A percentile compares a stretch with the other conserved stretches of the same genome.
These are phyloP conservation scores for Trichocladium uniseriatum DNA, from an alignment of 495 filamentous ascomycete species.

Conservation along the genomic window DNA sequence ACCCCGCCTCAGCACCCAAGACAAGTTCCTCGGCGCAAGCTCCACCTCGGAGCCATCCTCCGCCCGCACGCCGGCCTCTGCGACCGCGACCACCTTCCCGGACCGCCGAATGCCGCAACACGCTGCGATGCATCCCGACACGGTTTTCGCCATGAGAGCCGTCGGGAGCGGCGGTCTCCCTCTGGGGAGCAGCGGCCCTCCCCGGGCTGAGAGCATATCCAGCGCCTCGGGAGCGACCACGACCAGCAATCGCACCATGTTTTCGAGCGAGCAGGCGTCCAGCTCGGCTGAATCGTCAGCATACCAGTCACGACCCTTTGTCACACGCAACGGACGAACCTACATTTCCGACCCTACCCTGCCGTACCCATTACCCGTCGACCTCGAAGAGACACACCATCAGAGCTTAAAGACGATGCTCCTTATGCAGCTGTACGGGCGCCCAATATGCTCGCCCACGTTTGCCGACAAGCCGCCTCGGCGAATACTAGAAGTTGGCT, in stretches of 20 bases:
- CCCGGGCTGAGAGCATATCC: constrained; percentile 34
- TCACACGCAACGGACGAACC: constrained; percentile 64
- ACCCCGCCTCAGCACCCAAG: constrained; percentile 28
- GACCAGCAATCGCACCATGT: constrained; percentile 28
- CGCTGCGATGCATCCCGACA: constrained; percentile 29
- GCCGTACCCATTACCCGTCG: constrained; percentile 77
- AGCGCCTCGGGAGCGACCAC: constrained; percentile 27
- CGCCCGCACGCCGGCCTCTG: constrained; percentile 21
- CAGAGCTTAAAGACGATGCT: constrained; percentile 79
- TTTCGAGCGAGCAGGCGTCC: constrained; percentile 25
- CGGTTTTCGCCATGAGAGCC: constrained; percentile 15
- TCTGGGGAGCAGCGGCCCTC: constrained; percentile 13
- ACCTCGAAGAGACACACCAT: constrained; percentile 77
- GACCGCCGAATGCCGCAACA: constrained; percentile 26
- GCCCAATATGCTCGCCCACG: constrained; percentile 64
- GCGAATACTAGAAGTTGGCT: constrained; percentile 78
- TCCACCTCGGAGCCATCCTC: constrained; percentile 23
- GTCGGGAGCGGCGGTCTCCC: constrained; percentile 13
- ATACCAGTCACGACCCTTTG: constrained; percentile 52
- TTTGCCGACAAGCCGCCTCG: constrained; percentile 56
- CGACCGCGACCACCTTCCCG: constrained; percentile 12
- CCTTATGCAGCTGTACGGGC: constrained; percentile 69
- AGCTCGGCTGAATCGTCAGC: constrained; percentile 15
- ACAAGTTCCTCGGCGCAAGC: constrained; percentile 22
- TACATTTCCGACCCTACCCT: constrained; percentile 70